Evolutionary conservation across 129 eudicot species (phyloP), one percentile per base, ranked within the genome.

Genomic region (Lonicera japonica): DNA sequence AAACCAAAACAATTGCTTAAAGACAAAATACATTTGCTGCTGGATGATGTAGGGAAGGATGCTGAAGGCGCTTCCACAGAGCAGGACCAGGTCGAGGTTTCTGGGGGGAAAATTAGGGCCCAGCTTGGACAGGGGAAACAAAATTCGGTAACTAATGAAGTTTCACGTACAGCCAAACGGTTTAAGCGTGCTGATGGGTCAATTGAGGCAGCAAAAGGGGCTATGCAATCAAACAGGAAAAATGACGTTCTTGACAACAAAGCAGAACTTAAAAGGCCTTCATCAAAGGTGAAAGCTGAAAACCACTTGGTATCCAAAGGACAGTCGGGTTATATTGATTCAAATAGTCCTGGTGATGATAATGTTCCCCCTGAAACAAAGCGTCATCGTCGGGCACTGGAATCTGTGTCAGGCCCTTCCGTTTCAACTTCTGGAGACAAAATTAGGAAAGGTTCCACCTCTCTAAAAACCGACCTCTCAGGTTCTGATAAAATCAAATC

Each of bases 361-460:
- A 90, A 82, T 50, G 78, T 58, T 77, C 65, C 57, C 18, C 84
- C 90, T 11, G 77, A 78, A 58, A 10, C 79, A 52, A 87, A 86
- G 71, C 95, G 91, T 19, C 90, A 61, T 45, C 77, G 80, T 5
- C 78, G 29, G 41, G 79, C 61, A 19, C n/a, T 24, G 16, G 90
- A 82, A 2, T 56, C 62, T 5, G 67, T 34, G 66, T 50, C 80
- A 38, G 71, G 63, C 36, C 2, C 36, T 45, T 41, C 89, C 67
- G 25, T 62, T n/a, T 60, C 41, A 64, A 46, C 29, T 68, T 68
- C 73, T 61, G 84, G 75, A 53, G 78, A 73, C 50, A 70, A 58
- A 54, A 66, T 20, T 19, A 61, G 77, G 16, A 75, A 47, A 77
- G 70, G 25, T 67, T 64, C 79, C 64, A 41, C 25, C 21, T 45